Evolutionary conservation across 2,329 filamentous ascomycete genomes (phyloP), one percentile per base, ranked within the genome.

Genomic region (Lasiodiplodia sp.): DNA sequence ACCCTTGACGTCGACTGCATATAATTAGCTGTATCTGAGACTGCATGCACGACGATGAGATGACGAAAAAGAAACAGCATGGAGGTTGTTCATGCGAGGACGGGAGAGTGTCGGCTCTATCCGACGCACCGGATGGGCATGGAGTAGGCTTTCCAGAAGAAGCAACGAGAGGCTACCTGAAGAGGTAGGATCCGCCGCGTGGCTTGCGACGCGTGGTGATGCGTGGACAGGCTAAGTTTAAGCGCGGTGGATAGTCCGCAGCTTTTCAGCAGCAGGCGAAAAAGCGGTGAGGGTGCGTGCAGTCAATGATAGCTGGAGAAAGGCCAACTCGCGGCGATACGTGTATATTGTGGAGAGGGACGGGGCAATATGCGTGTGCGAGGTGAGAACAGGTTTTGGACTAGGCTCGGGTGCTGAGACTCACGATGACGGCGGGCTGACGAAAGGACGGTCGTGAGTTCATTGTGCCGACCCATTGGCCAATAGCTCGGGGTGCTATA

Each of bases 301-400:
- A 21, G 44, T 47, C 18, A n/a, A 34, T 4, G 2, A 64, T 18
- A 16, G n/a, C 4, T 21, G 2, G n/a, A 34, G 10, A n/a, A 31
- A 64, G 18, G 47, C 25, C 47, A 52, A 37, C 44, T 64, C n/a
- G 60, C 37, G 25, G 37, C 60, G 60, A 52, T 23, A 34, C 56
- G 34, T 34, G 44, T 52, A 12, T 38, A 21, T 37, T 64, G 60
- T 49, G 44, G 44, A 52, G 28, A 38, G 44, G 31, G 14, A 14
- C 44, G 44, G 44, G 23, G n/a, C 14, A 6, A 37, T 38, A 37
- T 23, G 58, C 28, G 28, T 23, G 58, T 51, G 58, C 44, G 44
- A 63, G 60, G 60, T 38, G n/a, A 38, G 28, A 64, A 52, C 60
- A 23, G 60, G 60, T n/a, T 52, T 63, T 64, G 40, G 44, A 18